A percentile compares a stretch with the other conserved stretches of the same genome.
Conservation (phyloP, 208 protist species). For the Leishmania mexicana region DNA sequence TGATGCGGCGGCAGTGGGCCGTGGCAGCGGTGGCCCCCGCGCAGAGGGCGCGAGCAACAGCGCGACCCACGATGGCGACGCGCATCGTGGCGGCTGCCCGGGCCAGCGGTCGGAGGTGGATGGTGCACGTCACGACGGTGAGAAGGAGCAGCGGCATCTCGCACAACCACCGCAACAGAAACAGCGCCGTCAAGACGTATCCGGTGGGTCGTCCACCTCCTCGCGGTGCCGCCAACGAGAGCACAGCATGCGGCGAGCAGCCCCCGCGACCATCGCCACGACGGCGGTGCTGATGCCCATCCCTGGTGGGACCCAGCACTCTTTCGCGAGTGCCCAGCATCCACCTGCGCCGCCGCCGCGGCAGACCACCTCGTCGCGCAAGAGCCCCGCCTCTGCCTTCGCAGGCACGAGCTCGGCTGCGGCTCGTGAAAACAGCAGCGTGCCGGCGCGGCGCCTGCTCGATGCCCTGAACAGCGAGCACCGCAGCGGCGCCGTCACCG, state of each 20-base stretch:
- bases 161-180: background rate
- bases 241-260: background rate
- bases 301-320: background rate
- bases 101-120: background rate
- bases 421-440: background rate
- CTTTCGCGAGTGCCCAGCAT: background rate
- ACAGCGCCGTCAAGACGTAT: background rate
- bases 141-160: background rate
- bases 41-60: background rate
- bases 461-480: conserved; percentile 2
- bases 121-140: background rate
- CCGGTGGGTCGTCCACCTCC: background rate
- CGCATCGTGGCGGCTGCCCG: background rate
- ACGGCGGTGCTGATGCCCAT: background rate
- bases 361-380: background rate
- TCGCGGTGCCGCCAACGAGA: background rate
- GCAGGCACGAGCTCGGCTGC: background rate
- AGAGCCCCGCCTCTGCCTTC: background rate
- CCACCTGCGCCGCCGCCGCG: background rate
- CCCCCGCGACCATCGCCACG: background rate
- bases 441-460: background rate
- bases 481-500: background rate
- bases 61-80: background rate
- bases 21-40: background rate
- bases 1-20: background rate